phyloP scores from a whole-genome alignment of 257 asterid genomes.

The Buddleja alternifolia region DNA sequence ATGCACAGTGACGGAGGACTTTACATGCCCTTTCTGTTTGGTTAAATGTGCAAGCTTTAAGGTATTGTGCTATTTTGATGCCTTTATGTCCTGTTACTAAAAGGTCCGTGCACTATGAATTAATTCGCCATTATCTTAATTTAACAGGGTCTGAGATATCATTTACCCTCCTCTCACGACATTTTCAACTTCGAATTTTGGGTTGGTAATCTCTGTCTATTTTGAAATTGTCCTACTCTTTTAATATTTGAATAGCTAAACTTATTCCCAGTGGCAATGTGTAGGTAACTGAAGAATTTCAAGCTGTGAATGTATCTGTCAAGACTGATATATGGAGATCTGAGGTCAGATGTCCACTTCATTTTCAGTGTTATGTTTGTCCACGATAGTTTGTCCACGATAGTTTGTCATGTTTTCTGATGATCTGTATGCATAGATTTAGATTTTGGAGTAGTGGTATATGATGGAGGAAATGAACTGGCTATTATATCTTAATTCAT shows the following conservation, averaged over 20 bases:
- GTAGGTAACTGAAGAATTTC: constrained; percentile 92
- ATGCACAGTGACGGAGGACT: constrained; percentile 94
- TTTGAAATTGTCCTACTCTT: constrained; percentile 11
- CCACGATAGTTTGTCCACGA: neutral
- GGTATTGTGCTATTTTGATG: constrained; percentile 53
- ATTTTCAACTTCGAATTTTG: constrained; percentile 96
- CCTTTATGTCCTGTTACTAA: constrained; percentile 25
- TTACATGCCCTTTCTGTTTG: constrained; percentile 98
- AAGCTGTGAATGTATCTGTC: constrained; percentile 92
- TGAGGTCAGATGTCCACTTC: constrained; percentile 64
- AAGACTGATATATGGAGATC: constrained; percentile 83
- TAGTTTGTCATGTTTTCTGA: constrained; percentile 26
- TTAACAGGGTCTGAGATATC: constrained; percentile 88
- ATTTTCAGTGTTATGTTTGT: constrained; percentile 21
- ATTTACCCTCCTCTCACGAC: constrained; percentile 79
- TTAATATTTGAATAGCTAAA: constrained; percentile 17
- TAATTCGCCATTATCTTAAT: constrained; percentile 32
- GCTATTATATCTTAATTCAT: constrained; percentile 8
- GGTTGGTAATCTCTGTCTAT: constrained; percentile 62
- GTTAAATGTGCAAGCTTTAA: constrained; percentile 92
- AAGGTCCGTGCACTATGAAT: constrained; percentile 22
- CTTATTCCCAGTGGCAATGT: constrained; percentile 26
- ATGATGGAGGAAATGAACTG: constrained; percentile 16
- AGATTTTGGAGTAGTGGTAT: neutral
- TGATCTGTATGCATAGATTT: neutral